Base-by-base conservation (phyloP, 2,329 filamentous ascomycete genomes). In the Grosmannia clavigera region DNA sequence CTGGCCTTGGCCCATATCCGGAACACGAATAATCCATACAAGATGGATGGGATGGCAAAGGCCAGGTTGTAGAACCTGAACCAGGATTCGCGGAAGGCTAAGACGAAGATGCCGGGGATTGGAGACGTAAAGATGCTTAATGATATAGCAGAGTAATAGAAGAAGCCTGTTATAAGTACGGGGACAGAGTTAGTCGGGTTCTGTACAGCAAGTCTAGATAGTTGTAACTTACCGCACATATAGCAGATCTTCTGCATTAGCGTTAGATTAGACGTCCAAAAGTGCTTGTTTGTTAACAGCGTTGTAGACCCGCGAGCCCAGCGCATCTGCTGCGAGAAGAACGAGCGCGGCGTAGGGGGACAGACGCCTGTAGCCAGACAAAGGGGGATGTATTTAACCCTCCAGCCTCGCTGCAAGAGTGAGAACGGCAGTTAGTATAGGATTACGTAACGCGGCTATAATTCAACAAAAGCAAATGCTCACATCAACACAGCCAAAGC, bases 231-330 rank as follows among this genome's bases (percentile, higher is more conserved):
- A 60, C 59, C 59, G 35, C 59, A 60, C 22, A 60, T 48, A 10
- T 60, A 60, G 50, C 59, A 60, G 35, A 60, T 57, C 33, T 60
- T 60, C n/a, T 60, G 59, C 55, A 60, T 60, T 5, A 60, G 25
- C 5, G 25, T 53, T 10, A 60, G 48, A 12, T 54, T 53, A 1
- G 59, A 60, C 5, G 31, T 38, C 59, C 59, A 60, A 12, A 60
- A 60, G n/a, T 60, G 59, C 27, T 33, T 46, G 38, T 60, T 60
- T 25, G 59, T 60, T 11, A 60, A 38, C 3, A 60, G 48, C 11
- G 59, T 57, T 5, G 59, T 60, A 11, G 27, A 40, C 6, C 59
- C 59, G 14, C 59, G 55, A 27, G 59, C 59, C 59, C 59, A 60
- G 12, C 59, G 46, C 59, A 60, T 60, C 35, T 60, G 59, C 55